phyloP scores from a whole-genome alignment of 2,329 filamentous ascomycete genomes.

The Penicillium sp. region DNA sequence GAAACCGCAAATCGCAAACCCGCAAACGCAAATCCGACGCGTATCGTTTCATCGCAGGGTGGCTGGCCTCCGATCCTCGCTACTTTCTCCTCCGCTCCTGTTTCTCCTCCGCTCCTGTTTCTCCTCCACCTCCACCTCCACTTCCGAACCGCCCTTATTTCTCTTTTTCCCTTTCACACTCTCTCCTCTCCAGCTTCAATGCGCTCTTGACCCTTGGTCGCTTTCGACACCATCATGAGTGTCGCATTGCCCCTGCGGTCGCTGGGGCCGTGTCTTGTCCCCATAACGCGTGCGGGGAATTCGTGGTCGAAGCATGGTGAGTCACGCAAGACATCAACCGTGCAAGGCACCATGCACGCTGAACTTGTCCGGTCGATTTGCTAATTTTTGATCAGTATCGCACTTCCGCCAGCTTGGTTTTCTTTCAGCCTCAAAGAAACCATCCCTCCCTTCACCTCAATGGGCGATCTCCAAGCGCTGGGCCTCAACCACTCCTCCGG shows the following conservation, averaged over 20 bases:
- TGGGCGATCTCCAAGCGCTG: slow-evolving; percentile 25
- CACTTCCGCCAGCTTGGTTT: slow-evolving; percentile 19
- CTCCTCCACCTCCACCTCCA: background rate
- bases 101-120: slow-evolving; percentile 4
- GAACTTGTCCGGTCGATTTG: background rate
- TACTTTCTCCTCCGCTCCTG: background rate
- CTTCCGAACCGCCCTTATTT: too few species aligned
- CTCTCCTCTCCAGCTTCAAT: background rate
- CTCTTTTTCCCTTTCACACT: slow-evolving; percentile 3
- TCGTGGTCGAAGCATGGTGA: slow-evolving; percentile 28
- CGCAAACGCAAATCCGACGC: background rate
- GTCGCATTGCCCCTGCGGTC: slow-evolving; percentile 30
- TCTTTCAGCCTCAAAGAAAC: slow-evolving; percentile 12
- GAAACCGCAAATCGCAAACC: too few species aligned
- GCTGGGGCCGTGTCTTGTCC: slow-evolving; percentile 30
- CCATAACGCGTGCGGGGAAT: slow-evolving; percentile 27
- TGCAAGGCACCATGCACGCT: background rate
- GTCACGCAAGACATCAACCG: slow-evolving; percentile 5
- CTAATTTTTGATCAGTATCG: slow-evolving; percentile 15
- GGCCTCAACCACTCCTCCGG: slow-evolving; percentile 25
- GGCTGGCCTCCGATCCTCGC: slow-evolving; percentile 1
- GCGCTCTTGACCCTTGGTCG: slow-evolving; percentile 8
- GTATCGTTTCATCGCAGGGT: slow-evolving; percentile 10
- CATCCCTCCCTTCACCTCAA: slow-evolving; percentile 9
- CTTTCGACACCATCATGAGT: slow-evolving; percentile 28